Percentiles rank a stretch among this genome's conserved stretches.
Conservation (phyloP, 345 rosid species). For the Eucalyptus fibrosa region DNA sequence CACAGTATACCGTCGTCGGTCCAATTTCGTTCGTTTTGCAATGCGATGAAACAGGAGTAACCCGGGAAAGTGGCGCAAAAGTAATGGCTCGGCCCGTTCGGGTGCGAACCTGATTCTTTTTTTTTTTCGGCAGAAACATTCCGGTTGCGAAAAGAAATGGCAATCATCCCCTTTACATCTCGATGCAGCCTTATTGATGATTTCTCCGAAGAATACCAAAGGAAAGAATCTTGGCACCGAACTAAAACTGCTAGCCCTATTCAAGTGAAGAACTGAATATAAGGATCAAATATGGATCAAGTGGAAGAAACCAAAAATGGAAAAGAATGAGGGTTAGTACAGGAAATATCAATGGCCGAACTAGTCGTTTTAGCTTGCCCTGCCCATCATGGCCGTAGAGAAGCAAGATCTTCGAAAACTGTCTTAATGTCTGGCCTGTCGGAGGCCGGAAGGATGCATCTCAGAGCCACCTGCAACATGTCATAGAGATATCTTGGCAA, state of each 20-base stretch:
- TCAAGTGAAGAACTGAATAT: background rate
- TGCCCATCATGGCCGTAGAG: background rate
- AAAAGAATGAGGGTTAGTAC: background rate
- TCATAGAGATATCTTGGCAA: slow-evolving; percentile 19
- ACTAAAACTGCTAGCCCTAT: background rate
- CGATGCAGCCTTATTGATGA: background rate
- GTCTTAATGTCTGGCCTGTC: slow-evolving; percentile 78
- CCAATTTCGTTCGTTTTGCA: background rate
- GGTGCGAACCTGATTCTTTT: no score
- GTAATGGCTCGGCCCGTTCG: background rate
- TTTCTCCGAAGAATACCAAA: background rate
- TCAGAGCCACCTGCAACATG: slow-evolving; percentile 53
- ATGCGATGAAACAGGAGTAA: background rate
- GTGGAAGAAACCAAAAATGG: background rate
- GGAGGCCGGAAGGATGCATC: slow-evolving; percentile 61
- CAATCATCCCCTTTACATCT: background rate
- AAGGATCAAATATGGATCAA: background rate
- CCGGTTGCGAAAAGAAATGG: background rate
- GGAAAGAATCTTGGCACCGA: background rate
- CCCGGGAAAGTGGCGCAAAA: background rate
- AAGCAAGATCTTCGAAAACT: slow-evolving; percentile 47
- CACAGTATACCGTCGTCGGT: background rate
- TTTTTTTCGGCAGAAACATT: background rate
- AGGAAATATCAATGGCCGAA: background rate
- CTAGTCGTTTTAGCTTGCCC: background rate